A percentile compares a stretch with the other conserved stretches of the same genome.
Conservation (phyloP, 805 yeast species). For the Yarrowia divulgata region DNA sequence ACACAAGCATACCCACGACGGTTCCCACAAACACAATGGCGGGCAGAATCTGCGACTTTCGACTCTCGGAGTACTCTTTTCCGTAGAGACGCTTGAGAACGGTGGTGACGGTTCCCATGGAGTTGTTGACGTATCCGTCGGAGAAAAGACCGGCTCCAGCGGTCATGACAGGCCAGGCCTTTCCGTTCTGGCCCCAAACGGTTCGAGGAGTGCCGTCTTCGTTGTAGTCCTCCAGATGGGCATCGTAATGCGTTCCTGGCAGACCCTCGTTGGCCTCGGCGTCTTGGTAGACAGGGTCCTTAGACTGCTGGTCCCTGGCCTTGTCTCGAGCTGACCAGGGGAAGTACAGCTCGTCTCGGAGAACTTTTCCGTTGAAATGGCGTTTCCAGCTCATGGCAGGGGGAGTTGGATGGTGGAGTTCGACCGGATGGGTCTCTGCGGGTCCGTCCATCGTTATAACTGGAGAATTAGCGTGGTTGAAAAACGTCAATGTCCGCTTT, state of each 20-base stretch:
- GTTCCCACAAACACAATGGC: constrained; percentile 93
- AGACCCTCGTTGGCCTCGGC: constrained; percentile 18
- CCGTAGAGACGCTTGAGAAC: constrained; percentile 75
- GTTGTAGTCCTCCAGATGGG: constrained; percentile 4
- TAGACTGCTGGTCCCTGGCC: constrained; percentile 23
- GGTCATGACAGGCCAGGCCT: constrained; percentile 72
- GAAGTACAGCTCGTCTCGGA: constrained; percentile 29
- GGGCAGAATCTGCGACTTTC: constrained; percentile 79
- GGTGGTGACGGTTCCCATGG: constrained; percentile 79
- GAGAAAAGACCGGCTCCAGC: constrained; percentile 94
- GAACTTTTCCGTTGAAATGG: constrained; percentile 25
- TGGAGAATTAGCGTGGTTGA: background rate
- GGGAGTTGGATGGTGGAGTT: background rate
- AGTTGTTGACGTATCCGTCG: constrained; percentile 90
- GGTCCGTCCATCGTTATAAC: constrained; percentile 8
- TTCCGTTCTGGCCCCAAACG: constrained; percentile 37
- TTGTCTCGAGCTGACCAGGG: constrained; percentile 21
- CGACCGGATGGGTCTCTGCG: background rate
- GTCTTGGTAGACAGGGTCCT: constrained; percentile 21
- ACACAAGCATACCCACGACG: constrained; percentile 83
- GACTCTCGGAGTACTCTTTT: constrained; percentile 62
- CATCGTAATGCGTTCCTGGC: constrained; percentile 15
- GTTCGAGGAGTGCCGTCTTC: constrained; percentile 29
- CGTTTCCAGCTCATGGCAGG: constrained; percentile 25
- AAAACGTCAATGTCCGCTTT: background rate